Evolutionary conservation across 306 rosid genomes (phyloP), one percentile per base, ranked within the genome.

Genomic region (Hippophae tibetana): DNA sequence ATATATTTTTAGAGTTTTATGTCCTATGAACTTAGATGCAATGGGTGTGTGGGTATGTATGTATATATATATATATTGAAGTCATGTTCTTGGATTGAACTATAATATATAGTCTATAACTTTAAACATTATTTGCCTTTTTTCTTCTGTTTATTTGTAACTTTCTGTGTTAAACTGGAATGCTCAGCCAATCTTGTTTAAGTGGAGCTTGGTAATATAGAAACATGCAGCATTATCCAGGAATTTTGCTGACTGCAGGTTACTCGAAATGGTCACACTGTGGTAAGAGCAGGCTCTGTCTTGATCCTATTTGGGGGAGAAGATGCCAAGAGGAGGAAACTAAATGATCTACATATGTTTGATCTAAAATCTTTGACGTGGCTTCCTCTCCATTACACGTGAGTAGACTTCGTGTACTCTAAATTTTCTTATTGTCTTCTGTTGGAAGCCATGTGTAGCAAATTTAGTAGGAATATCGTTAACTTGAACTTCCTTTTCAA

Each of bases 381-480:
- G 97, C 90, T 90, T 45, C 97, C 96, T 55, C 97, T 87, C 62
- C 89, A 78, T 79, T 83, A 81, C 87, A 90, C 83, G 96, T 90
- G 69, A 87, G 97, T 78, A 64, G 55, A 42, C 56, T 59, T 71
- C 51, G 52, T 52, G 57, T 58, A 42, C 68, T 18, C 1, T 63
- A 41, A 61, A 60, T 56, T 18, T 47, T 53, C 69, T 40, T n/a
- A 18, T 27, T 47, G 7, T 68, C 42, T 31, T 63, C 7, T 56
- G 47, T 48, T 27, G 10, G 48, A 65, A 52, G 38, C 63, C 47
- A 60, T 12, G 5, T 54, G 12, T n/a, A 27, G 57, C 58, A 10
- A 8, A 18, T 61, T 47, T 47, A 47, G 10, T 3, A 47, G 10
- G 5, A 4, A n/a, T 31, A 31, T 31, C 4, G 5, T 31, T 31